Evolutionary conservation across 2,329 filamentous ascomycete genomes (phyloP).

Genomic region (Phialophora tarda): DNA sequence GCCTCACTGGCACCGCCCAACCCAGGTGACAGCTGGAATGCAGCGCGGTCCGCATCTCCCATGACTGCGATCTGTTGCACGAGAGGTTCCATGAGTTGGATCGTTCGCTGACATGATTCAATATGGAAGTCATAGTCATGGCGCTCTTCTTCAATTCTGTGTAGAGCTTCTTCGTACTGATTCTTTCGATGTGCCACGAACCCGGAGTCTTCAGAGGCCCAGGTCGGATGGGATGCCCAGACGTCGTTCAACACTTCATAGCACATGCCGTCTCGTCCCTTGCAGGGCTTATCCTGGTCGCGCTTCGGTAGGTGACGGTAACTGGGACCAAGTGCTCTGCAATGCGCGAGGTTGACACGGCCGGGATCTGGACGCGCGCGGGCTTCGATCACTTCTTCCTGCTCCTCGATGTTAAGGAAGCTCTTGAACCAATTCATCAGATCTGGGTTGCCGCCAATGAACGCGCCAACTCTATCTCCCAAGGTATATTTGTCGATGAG

Average conservation of each 20-base stretch:
- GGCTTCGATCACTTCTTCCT: constrained; percentile 80
- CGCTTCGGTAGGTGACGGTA: constrained; percentile 90
- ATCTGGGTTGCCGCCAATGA: constrained; percentile 86
- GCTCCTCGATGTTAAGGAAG: constrained; percentile 78
- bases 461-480: constrained; percentile 79
- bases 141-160: constrained; percentile 95
- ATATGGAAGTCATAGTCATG: constrained; percentile 99
- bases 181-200: constrained; percentile 99
- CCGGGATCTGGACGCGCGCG: constrained; percentile 75
- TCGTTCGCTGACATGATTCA: constrained; percentile 90
- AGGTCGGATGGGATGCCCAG: constrained; percentile 98
- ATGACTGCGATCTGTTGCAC: constrained; percentile 87
- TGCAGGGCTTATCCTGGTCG: constrained; percentile 89
- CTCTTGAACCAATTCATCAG: constrained; percentile 86
- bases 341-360: constrained; percentile 91
- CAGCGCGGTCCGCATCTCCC: constrained; percentile 71
- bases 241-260: constrained; percentile 93
- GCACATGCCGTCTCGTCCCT: constrained; percentile 92
- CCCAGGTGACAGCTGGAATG: constrained; percentile 79
- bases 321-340: constrained; percentile 91
- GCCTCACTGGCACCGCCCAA: constrained; percentile 93
- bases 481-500: constrained; percentile 85
- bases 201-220: constrained; percentile 96
- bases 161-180: constrained; percentile 87
- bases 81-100: constrained; percentile 93